Evolutionary conservation across 148 eudicot species (phyloP).

Genomic region (Vaccinium macrocarpon): DNA sequence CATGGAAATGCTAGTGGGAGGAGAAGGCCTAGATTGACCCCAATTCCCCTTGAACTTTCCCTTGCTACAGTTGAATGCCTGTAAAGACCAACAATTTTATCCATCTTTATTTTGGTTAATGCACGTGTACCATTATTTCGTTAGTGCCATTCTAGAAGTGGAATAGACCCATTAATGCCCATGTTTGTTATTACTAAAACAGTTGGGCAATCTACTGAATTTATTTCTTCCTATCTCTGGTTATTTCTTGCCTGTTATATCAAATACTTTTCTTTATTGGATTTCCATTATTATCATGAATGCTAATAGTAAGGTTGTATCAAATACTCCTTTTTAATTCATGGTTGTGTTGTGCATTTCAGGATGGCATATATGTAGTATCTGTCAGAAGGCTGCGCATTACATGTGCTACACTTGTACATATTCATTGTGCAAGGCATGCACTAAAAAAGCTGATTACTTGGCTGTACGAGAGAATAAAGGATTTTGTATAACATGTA

Average conservation of each 20-base stretch:
- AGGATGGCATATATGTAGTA: conserved; percentile 98
- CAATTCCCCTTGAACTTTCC: neutral
- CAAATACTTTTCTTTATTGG: neutral
- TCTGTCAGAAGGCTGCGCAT: conserved; percentile 72
- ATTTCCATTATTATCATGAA: neutral
- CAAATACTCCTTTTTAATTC: neutral
- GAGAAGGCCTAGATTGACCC: neutral
- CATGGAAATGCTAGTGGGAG: neutral
- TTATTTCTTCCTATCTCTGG: neutral
- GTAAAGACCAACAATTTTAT: neutral
- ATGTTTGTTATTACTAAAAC: neutral
- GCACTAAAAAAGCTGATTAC: conserved; percentile 69
- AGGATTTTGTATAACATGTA: conserved; percentile 86
- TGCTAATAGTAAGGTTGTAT: neutral
- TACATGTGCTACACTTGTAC: conserved; percentile 96
- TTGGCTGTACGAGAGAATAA: conserved; percentile 70
- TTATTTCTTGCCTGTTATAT: neutral
- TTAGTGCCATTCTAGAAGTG: neutral
- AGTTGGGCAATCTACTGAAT: neutral
- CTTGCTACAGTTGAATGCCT: conserved; percentile 13
- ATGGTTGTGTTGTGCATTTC: conserved; percentile 33
- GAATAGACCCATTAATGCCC: neutral
- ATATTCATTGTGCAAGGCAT: conserved; percentile 84
- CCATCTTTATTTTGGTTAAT: neutral
- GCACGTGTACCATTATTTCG: neutral